phyloP scores from a whole-genome alignment of 495 filamentous ascomycete species.

The Lichina pygmaea region DNA sequence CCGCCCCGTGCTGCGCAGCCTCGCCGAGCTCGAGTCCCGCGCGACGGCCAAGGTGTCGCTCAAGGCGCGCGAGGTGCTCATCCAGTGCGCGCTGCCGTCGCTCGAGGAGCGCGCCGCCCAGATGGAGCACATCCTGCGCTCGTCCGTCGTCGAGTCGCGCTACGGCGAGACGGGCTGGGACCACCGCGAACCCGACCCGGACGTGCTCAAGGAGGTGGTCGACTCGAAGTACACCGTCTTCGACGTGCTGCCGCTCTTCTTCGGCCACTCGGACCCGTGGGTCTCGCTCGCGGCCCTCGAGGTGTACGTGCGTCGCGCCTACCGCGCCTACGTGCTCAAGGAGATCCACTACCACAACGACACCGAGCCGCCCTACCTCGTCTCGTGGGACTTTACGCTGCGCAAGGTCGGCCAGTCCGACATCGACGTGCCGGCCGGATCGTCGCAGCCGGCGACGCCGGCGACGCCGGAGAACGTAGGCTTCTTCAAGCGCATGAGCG shows the following conservation, averaged over 20 bases:
- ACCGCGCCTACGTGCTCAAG: constrained; percentile 82
- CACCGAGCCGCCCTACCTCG: constrained; percentile 46
- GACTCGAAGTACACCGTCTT: constrained; percentile 97
- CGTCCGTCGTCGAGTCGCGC: constrained; percentile 84
- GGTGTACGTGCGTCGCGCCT: constrained; percentile 87
- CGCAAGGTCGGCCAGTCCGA: constrained; percentile 78
- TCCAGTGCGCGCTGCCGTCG: constrained; percentile 87
- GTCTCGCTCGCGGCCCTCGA: constrained; percentile 83
- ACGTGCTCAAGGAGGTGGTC: constrained; percentile 83
- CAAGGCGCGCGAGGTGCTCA: constrained; percentile 88
- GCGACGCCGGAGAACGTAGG: constrained; percentile 59
- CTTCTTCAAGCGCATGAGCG: constrained; percentile 57
- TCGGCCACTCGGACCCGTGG: constrained; percentile 80
- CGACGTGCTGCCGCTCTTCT: constrained; percentile 84
- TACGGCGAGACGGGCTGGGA: constrained; percentile 97
- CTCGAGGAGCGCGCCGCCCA: constrained; percentile 81
- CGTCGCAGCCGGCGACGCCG: constrained; percentile 55
- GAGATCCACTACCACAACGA: constrained; percentile 63
- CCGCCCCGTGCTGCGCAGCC: constrained; percentile 50
- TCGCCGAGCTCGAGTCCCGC: constrained; percentile 78
- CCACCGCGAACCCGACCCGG: constrained; percentile 67
- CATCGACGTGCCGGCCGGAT: constrained; percentile 51
- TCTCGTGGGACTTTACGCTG: constrained; percentile 89
- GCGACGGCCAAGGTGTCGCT: constrained; percentile 83
- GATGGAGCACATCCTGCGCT: constrained; percentile 97